phyloP scores from a whole-genome alignment of 2,329 filamentous ascomycete genomes.

The Ophiobolus disseminans region DNA sequence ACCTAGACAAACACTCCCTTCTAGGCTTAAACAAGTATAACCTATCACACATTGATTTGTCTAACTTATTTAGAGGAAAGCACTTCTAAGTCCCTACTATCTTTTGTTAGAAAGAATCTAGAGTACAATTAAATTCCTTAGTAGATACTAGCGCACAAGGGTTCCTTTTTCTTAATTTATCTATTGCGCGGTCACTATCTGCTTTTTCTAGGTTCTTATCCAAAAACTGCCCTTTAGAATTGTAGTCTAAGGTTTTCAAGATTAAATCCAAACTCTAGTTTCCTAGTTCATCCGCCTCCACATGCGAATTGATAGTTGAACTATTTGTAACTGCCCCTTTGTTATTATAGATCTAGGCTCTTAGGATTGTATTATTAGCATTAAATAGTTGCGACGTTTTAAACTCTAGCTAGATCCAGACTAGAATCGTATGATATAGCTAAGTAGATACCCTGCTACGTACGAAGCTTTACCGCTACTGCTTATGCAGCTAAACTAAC shows the following conservation, averaged over 20 bases:
- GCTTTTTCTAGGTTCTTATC: not conserved
- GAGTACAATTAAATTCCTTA: not conserved
- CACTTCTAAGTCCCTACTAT: not conserved
- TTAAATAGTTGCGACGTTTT: not conserved
- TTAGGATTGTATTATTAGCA: slow-evolving; percentile 1
- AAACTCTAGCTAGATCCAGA: not conserved
- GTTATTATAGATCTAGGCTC: not conserved
- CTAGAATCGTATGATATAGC: not conserved
- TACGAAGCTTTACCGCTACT: not conserved
- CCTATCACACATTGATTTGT: not conserved
- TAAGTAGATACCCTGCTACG: not conserved
- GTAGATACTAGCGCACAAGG: not conserved
- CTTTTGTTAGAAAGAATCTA: not conserved
- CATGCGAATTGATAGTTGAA: not conserved
- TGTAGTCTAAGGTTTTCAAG: not conserved
- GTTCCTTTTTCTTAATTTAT: not conserved
- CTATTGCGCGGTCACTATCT: not conserved
- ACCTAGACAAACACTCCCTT: slow-evolving; percentile 1
- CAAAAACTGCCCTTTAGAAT: not conserved
- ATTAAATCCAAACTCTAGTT: not conserved
- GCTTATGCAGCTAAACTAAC: not conserved
- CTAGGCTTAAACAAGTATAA: slow-evolving; percentile 1
- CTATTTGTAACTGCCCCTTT: not conserved
- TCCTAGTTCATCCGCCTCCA: not conserved
- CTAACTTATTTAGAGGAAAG: slow-evolving; percentile 2